Evolutionary conservation across 2,329 filamentous ascomycete species (phyloP), one percentile per base, ranked within the genome.

Genomic region (Raffaelea arxii): DNA sequence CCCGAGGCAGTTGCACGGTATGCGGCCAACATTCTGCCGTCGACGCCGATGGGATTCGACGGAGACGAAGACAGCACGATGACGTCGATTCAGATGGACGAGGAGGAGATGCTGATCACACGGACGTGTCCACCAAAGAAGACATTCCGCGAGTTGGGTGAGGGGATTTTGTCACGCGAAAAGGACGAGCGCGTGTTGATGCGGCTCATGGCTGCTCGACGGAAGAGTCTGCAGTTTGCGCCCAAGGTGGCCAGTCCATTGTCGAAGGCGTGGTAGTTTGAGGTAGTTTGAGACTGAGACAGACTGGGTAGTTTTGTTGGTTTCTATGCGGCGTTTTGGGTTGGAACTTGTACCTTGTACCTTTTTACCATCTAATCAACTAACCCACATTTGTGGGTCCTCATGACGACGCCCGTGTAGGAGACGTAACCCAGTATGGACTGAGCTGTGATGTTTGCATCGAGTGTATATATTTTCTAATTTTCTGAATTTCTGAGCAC

Each of bases 201-300:
- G 63, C 71, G 80, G 41, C 66, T 90, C 50, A 78, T 86, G 71
- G 79, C 82, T 11, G 84, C 84, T 1, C 72, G 84, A 50, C 73
- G 86, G 50, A 88, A 86, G 75, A 91, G 83, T 58, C 61, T 88
- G 62, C 83, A 86, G 58, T 88, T 82, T 67, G 83, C 83, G 25
- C 86, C 85, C 25, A 84, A 84, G 64, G 67, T 87, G 48, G 81
- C 76, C 18, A 90, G 85, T 61, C 86, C 85, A 2, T 65, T 90
- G 54, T 74, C 78, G 23, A 77, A 70, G 56, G 66, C 71, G 23
- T 80, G 75, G 76, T 63, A 63, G 21, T n/a, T n/a, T n/a, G n/a
- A n/a, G n/a, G n/a, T n/a, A n/a, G n/a, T n/a, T n/a, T n/a, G n/a
- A n/a, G n/a, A n/a, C n/a, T n/a, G n/a, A n/a, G n/a, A n/a, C n/a